A percentile compares a stretch with the other conserved stretches of the same genome.
phyloP scores from a whole-genome alignment of 2,329 filamentous ascomycete species.

The Aspergillus melleus region DNA sequence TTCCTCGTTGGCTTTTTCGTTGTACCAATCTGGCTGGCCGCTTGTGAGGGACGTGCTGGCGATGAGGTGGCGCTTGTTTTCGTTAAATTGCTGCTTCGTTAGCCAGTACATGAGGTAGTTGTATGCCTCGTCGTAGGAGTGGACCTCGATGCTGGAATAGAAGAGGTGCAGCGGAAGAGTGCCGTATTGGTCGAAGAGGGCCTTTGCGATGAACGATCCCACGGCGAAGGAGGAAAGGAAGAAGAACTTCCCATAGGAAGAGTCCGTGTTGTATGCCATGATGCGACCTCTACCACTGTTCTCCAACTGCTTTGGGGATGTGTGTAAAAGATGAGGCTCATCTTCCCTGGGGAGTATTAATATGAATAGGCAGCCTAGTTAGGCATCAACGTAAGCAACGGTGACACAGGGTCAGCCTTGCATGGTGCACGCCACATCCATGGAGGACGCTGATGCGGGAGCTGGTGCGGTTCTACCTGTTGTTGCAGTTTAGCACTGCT shows the following conservation, averaged over 20 bases:
- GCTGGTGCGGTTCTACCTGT: neutral
- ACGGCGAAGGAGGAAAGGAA: constrained; percentile 7
- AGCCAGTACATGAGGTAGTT: constrained; percentile 8
- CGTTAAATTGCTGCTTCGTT: constrained; percentile 3
- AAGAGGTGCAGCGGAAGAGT: constrained; percentile 1
- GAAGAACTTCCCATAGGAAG: neutral
- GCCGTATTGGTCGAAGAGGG: constrained; percentile 1
- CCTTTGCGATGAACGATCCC: constrained; percentile 5
- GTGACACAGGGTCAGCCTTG: neutral
- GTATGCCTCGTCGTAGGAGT: constrained; percentile 8
- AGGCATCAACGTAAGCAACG: neutral
- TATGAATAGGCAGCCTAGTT: neutral
- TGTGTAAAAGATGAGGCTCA: neutral
- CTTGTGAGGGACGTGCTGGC: constrained; percentile 1
- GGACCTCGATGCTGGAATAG: constrained; percentile 7
- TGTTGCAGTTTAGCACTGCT: neutral
- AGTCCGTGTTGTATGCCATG: neutral
- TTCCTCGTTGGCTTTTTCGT: neutral
- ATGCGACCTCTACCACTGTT: neutral
- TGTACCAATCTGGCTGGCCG: neutral
- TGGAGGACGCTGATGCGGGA: neutral
- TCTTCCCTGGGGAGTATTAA: neutral
- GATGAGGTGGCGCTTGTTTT: neutral
- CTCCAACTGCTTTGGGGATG: neutral
- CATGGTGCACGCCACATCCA: neutral